These are phyloP conservation scores for Ceratopteris richardii DNA, from an alignment of 75 land plant species.

Conservation along the genomic window DNA sequence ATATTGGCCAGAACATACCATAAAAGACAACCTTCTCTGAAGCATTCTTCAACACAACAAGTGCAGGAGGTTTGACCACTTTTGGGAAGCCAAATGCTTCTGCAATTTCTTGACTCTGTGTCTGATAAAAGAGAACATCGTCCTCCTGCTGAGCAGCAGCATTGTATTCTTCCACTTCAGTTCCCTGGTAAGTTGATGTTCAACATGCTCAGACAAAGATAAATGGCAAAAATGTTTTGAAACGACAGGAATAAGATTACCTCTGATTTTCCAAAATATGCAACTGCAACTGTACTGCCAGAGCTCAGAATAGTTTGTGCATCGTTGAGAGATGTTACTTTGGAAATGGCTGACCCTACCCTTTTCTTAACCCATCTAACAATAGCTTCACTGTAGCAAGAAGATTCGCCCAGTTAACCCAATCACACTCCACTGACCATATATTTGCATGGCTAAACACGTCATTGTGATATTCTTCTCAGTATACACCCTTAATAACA, in stretches of 20 bases:
- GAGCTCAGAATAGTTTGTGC: constrained; percentile 53
- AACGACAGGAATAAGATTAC: constrained; percentile 24
- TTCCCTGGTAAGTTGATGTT: constrained; percentile 37
- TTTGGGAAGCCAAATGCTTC: constrained; percentile 54
- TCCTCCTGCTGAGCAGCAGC: constrained; percentile 86
- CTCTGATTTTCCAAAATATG: constrained; percentile 60
- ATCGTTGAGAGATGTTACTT: constrained; percentile 52
- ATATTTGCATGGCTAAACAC: too few species aligned
- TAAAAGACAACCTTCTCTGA: constrained; percentile 48
- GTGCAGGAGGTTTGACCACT: constrained; percentile 48
- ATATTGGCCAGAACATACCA: constrained; percentile 24
- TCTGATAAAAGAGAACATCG: constrained; percentile 73
- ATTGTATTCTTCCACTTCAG: constrained; percentile 64
- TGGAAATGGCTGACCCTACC: constrained; percentile 56
- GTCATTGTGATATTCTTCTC: too few species aligned
- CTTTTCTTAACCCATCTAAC: constrained; percentile 85
- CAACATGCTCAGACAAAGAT: neutral
- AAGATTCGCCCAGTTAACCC: too few species aligned
- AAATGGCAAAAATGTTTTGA: neutral
- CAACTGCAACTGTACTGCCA: constrained; percentile 49
- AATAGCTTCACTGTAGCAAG: constrained; percentile 60
- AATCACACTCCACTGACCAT: too few species aligned
- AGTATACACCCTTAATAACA: too few species aligned
- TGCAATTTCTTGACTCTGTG: constrained; percentile 46
- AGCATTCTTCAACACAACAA: constrained; percentile 79